A percentile compares a stretch with the other conserved stretches of the same genome.
Evolutionary conservation across 139 green algal species (phyloP).

Genomic region (Chlorella sorokiniana): DNA sequence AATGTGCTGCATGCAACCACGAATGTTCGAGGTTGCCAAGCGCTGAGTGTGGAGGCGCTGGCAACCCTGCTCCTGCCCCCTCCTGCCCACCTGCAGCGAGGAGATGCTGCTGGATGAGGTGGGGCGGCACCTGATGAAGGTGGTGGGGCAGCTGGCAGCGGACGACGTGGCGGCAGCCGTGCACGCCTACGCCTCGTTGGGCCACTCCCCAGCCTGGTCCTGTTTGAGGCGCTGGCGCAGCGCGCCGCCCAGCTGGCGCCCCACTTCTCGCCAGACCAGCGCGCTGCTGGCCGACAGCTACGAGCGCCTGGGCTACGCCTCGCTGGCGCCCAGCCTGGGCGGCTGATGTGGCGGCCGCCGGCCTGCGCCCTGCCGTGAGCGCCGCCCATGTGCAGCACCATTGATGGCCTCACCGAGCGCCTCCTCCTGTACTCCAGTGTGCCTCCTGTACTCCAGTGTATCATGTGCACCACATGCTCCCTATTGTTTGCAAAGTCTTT

Average conservation of each 20-base stretch:
- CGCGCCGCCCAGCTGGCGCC: not conserved
- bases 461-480: too few species aligned
- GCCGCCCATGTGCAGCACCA: too few species aligned
- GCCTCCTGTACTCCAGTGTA: too few species aligned
- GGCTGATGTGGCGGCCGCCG: too few species aligned
- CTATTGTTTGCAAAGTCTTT: too few species aligned
- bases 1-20: not conserved
- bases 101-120: conserved; percentile 34
- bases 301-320: not conserved
- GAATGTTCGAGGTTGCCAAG: not conserved
- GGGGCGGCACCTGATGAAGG: conserved; percentile 1
- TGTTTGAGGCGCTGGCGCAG: conserved; percentile 7
- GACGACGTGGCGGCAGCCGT: not conserved
- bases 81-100: not conserved
- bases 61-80: not conserved
- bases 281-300: not conserved
- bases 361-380: too few species aligned
- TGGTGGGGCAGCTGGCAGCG: not conserved
- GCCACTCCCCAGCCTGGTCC: not conserved
- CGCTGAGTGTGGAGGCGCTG: not conserved
- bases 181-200: not conserved
- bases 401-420: too few species aligned
- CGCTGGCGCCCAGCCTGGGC: not conserved
- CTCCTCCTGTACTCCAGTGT: too few species aligned
- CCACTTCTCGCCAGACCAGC: not conserved